phyloP scores from a whole-genome alignment of 108 stramenopile species.

The Ochromonas danica region DNA sequence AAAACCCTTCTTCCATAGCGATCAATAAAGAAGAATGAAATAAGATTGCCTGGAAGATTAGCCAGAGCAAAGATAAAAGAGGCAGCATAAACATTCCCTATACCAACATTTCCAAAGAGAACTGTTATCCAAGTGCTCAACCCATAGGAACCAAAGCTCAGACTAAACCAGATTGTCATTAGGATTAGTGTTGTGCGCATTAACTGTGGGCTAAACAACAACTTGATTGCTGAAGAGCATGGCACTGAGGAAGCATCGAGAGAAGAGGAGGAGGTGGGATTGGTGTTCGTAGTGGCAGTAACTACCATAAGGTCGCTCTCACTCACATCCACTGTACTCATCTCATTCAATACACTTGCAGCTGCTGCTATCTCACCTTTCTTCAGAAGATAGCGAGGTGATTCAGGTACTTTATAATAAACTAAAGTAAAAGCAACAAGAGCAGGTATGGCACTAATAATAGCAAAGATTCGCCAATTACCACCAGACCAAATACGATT shows the following conservation, averaged over 20 bases:
- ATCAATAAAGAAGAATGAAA: conserved; percentile 41
- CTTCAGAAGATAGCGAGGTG: conserved; percentile 46
- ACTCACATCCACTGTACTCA: neutral
- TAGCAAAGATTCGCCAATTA: conserved; percentile 50
- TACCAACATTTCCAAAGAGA: conserved; percentile 50
- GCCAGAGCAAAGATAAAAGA: conserved; percentile 54
- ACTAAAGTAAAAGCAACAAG: conserved; percentile 37
- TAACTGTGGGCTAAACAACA: neutral
- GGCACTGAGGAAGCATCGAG: neutral
- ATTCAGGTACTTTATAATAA: conserved; percentile 45
- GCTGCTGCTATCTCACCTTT: conserved; percentile 37
- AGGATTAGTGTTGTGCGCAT: conserved; percentile 39
- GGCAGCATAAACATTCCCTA: conserved; percentile 44
- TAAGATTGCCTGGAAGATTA: conserved; percentile 57
- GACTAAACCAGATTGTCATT: conserved; percentile 49
- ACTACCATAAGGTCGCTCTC: neutral
- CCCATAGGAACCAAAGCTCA: conserved; percentile 56
- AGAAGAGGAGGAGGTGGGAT: neutral
- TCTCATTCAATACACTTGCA: neutral
- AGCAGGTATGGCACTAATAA: conserved; percentile 47
- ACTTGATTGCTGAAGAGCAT: neutral
- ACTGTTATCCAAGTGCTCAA: conserved; percentile 51
- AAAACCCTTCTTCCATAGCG: conserved; percentile 41
- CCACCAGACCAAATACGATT: conserved; percentile 37
- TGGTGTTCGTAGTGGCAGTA: neutral